Conservation (phyloP, 2,329 filamentous ascomycete species). For the Emergomyces pasteurianus region DNA sequence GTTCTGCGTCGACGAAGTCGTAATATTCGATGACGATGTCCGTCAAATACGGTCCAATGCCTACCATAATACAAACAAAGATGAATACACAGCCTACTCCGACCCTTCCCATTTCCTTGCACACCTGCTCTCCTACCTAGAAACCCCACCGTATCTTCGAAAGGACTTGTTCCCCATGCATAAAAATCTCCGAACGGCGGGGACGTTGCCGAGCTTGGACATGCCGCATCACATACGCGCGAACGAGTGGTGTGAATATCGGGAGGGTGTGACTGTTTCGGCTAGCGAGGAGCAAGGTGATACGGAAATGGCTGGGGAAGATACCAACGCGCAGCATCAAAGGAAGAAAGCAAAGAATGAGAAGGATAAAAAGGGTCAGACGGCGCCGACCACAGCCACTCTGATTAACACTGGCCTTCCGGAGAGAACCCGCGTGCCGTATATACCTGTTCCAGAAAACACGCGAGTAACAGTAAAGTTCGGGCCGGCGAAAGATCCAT, state of each 20-base stretch:
- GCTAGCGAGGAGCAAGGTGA: constrained; percentile 25
- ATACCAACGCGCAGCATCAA: neutral
- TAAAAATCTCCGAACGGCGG: constrained; percentile 62
- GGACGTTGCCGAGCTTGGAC: constrained; percentile 63
- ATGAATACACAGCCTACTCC: constrained; percentile 52
- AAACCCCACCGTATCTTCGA: constrained; percentile 72
- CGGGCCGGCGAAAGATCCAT: constrained; percentile 29
- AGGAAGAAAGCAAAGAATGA: constrained; percentile 4
- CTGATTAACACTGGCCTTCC: constrained; percentile 41
- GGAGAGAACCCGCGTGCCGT: constrained; percentile 40
- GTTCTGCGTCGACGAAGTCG: constrained; percentile 73
- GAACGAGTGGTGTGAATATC: constrained; percentile 66
- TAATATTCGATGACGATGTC: constrained; percentile 62
- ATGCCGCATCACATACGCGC: constrained; percentile 72
- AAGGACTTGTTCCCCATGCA: constrained; percentile 65
- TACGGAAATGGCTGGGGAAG: neutral
- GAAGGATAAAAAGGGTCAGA: constrained; percentile 27
- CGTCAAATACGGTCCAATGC: constrained; percentile 9
- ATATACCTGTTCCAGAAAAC: constrained; percentile 50
- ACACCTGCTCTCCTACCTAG: constrained; percentile 69
- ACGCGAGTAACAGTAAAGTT: constrained; percentile 65
- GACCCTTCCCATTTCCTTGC: constrained; percentile 71
- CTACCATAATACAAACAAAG: constrained; percentile 31
- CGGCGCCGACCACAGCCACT: constrained; percentile 14
- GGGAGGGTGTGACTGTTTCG: constrained; percentile 59